These are phyloP conservation scores for Asterionellopsis glacialis DNA, from an alignment of 108 stramenopile species.

Conservation along the genomic window DNA sequence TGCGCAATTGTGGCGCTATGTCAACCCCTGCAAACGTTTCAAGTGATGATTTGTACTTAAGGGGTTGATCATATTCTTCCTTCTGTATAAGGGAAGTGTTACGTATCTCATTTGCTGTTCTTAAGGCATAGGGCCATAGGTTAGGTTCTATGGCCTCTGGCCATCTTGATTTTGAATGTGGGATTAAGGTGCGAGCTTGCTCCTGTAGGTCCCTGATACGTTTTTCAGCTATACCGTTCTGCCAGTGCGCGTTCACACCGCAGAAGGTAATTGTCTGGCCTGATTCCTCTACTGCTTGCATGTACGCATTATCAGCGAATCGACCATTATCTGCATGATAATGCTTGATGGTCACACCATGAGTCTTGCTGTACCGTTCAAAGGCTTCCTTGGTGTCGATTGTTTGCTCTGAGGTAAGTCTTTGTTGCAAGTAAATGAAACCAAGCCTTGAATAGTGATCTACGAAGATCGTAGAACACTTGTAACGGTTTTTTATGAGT, in stretches of 20 bases:
- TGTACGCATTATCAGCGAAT: conserved; percentile 12
- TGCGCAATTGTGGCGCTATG: background rate
- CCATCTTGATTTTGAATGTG: conserved; percentile 28
- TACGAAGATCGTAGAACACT: conserved; percentile 6
- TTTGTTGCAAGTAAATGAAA: background rate
- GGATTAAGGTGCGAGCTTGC: conserved; percentile 19
- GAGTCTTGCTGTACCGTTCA: conserved; percentile 15
- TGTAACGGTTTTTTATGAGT: conserved; percentile 10
- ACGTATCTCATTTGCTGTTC: conserved; percentile 9
- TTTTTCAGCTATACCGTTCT: conserved; percentile 42
- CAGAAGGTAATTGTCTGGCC: conserved; percentile 21
- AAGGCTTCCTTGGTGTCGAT: conserved; percentile 33
- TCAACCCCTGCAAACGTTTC: background rate
- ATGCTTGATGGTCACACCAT: conserved; percentile 6
- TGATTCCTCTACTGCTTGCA: background rate
- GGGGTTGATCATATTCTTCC: background rate
- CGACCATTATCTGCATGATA: conserved; percentile 29
- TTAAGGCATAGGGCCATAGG: conserved; percentile 36
- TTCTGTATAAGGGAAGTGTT: too few species aligned
- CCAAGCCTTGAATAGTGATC: conserved; percentile 1
- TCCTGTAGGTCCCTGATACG: conserved; percentile 31
- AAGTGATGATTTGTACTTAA: background rate
- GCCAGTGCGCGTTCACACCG: conserved; percentile 42
- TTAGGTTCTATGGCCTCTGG: conserved; percentile 18
- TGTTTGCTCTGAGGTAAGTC: background rate